Evolutionary conservation across 208 protist genomes (phyloP), one percentile per base, ranked within the genome.

Genomic region (Crithidia sp.): DNA sequence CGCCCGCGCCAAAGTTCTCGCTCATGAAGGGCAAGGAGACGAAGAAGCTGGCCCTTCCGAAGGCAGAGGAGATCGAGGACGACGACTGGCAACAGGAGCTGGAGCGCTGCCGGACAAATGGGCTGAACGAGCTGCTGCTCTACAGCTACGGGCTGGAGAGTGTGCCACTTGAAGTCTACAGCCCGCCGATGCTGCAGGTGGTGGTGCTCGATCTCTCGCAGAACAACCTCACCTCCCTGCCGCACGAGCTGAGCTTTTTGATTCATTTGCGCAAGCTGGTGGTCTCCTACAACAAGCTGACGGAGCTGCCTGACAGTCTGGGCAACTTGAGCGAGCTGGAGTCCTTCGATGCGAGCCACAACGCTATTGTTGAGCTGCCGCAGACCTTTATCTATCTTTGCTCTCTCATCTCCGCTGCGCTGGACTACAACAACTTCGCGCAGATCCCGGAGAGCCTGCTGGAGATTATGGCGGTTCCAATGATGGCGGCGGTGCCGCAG

Each of bases 351-450:
- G 86, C 84, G 16, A 95, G 87, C 58, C 89, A 97, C 77, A 97
- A 97, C 82, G 14, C 53, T 17, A 71, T 97, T 13, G 67, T 57
- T 2, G 67, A 88, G 7, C 79, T 97, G 44, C 93, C 93, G 56
- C 66, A 75, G 37, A 89, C 84, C 4, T 95, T 97, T 71, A 71
- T 86, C 71, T 92, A 86, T 54, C 74, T 94, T 37, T 74, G 57
- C 17, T 70, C 64, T 16, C 78, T 95, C 47, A 55, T 74, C 58
- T 90, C 82, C 0, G 76, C 89, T 40, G 74, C 82, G 37, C 79
- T 95, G 47, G 93, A 97, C 70, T 97, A 93, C 81, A 97, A 97
- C 79, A 79, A 88, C 59, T 97, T 89, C 67, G 52, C 65, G 7
- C 71, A 73, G n/a, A 85, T 97, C 7, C 93, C 93, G 10, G 57